phyloP scores from a whole-genome alignment of 768 basidiomycete genomes.

The Leucosporidium scottii region DNA sequence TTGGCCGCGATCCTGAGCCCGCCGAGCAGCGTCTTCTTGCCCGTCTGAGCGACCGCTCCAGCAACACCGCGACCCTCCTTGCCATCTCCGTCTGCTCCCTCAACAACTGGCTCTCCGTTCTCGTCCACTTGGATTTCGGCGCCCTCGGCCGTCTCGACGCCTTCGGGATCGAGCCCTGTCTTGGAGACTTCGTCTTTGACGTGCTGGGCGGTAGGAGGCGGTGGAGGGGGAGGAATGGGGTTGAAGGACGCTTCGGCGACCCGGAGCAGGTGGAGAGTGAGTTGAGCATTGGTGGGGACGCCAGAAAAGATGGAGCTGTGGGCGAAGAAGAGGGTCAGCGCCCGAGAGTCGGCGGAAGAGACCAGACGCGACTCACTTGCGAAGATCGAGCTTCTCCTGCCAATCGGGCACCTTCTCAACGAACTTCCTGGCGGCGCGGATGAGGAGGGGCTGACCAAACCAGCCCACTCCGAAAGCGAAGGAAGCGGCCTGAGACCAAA shows the following conservation, averaged over 20 bases:
- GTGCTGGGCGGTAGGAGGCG: constrained; percentile 36
- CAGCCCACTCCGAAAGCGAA: constrained; percentile 43
- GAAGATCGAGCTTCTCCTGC: constrained; percentile 42
- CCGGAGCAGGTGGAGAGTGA: constrained; percentile 43
- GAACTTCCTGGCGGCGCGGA: constrained; percentile 37
- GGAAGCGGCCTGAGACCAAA: constrained; percentile 40
- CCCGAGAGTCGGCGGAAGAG: not conserved
- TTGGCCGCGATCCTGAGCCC: constrained; percentile 41
- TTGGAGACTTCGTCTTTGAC: constrained; percentile 39
- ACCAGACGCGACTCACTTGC: constrained; percentile 38
- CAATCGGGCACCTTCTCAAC: constrained; percentile 43
- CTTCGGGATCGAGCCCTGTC: constrained; percentile 31
- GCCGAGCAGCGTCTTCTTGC: constrained; percentile 37
- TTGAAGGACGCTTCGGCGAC: constrained; percentile 39
- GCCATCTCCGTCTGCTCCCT: not conserved
- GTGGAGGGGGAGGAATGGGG: constrained; percentile 33
- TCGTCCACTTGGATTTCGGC: not conserved
- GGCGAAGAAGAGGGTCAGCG: not conserved
- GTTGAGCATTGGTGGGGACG: constrained; percentile 45
- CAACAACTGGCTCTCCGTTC: not conserved
- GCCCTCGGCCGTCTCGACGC: constrained; percentile 18
- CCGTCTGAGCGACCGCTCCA: not conserved
- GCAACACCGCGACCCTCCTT: not conserved
- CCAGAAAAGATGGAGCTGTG: constrained; percentile 41
- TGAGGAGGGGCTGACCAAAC: constrained; percentile 44